Base-by-base conservation (phyloP, 768 basidiomycete genomes). In the Trichaptum fuscoviolaceum region DNA sequence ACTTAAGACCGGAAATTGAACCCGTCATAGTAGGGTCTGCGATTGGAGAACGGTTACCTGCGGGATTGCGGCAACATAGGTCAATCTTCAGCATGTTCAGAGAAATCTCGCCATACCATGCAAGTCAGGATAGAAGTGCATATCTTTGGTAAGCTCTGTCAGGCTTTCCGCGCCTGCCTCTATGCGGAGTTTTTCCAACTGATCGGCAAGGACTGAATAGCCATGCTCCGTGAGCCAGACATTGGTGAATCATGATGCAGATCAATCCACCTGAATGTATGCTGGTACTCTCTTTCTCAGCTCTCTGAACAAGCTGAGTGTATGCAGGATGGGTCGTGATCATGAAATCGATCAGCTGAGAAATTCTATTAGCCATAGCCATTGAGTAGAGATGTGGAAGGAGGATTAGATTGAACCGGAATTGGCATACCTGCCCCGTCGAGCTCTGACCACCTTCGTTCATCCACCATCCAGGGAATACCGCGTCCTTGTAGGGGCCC, bases 381-480 rank as follows among this genome's bases (percentile, higher is more conserved):
- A 60, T 30, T 30, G 63, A n/a, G n/a, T n/a, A n/a, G n/a, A n/a
- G n/a, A n/a, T n/a, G n/a, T n/a, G n/a, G n/a, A n/a, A n/a, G n/a
- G n/a, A n/a, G n/a, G n/a, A n/a, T n/a, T n/a, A n/a, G n/a, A 23
- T 24, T 58, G 0, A 26, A 7, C 25, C 34, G 20, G 12, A 9
- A 61, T 27, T 1, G 64, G 57, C 30, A 25, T 64, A 90, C 90
- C 78, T 95, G 93, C n/a, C 97, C 97, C 0, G 97, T 99, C 0
- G 95, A 96, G 8, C 95, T 97, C 77, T 99, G 97, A 1, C 97
- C 97, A 52, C 96, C 97, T 77, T 99, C 97, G 73, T 96, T 99
- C 95, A 98, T 97, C 97, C 96, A 99, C 90, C 93, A 96, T 20
- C 90, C 94, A 58, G 88, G 88, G 78, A 98, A 95, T 35, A 96